These are phyloP conservation scores for Ceratobasidium theobromae DNA, from an alignment of 1,284 basidiomycete species.

Conservation along the genomic window DNA sequence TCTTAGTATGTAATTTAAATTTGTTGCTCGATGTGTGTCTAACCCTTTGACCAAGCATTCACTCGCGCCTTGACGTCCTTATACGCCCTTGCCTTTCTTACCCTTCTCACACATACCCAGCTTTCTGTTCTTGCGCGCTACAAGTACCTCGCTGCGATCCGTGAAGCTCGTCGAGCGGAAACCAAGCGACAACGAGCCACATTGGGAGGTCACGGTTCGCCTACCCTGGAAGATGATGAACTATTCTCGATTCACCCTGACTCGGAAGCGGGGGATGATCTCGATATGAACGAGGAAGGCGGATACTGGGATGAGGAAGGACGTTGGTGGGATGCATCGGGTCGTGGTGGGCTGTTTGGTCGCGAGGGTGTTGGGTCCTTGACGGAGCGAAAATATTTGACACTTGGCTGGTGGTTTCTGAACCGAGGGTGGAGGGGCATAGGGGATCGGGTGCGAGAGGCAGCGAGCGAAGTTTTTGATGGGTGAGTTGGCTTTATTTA, in stretches of 20 bases:
- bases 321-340: slow-evolving; percentile 37
- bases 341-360: slow-evolving; percentile 40
- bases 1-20: slow-evolving; percentile 55
- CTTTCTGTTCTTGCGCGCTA: slow-evolving; percentile 80
- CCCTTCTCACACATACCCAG: slow-evolving; percentile 80
- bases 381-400: slow-evolving; percentile 76
- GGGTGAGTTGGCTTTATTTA: slow-evolving; percentile 53
- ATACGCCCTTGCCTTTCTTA: slow-evolving; percentile 78
- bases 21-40: background rate
- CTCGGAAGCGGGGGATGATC: slow-evolving; percentile 13
- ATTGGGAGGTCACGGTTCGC: background rate
- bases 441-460: slow-evolving; percentile 66
- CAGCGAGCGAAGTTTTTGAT: slow-evolving; percentile 78
- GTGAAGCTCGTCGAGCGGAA: slow-evolving; percentile 64
- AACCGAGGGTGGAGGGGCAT: slow-evolving; percentile 88
- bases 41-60: slow-evolving; percentile 57
- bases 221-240: background rate
- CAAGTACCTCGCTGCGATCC: slow-evolving; percentile 74
- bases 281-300: slow-evolving; percentile 37
- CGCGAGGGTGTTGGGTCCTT: slow-evolving; percentile 47
- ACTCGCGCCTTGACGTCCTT: slow-evolving; percentile 82
- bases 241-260: slow-evolving; percentile 1
- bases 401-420: slow-evolving; percentile 87
- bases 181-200: slow-evolving; percentile 48
- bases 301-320: slow-evolving; percentile 40